phyloP scores from a whole-genome alignment of 2,329 filamentous ascomycete genomes.

The Epichloe bromicola region DNA sequence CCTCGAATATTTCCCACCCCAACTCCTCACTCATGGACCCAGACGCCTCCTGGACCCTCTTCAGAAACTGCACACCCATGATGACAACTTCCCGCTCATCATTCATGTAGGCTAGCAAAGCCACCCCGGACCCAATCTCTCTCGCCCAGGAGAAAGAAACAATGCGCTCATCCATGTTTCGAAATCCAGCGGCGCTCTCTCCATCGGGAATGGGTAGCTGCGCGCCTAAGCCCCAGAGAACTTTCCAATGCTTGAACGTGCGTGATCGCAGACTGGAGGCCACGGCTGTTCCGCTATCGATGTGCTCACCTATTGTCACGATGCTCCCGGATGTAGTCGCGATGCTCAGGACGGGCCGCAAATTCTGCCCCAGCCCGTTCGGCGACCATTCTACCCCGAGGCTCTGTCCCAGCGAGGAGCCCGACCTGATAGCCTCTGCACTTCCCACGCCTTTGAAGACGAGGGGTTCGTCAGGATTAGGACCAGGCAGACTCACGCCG shows the following conservation, averaged over 20 bases:
- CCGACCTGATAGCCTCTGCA: constrained; percentile 33
- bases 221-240: constrained; percentile 43
- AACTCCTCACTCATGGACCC: constrained; percentile 14
- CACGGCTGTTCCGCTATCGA: constrained; percentile 16
- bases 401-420: constrained; percentile 40
- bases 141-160: constrained; percentile 41
- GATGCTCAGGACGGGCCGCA: constrained; percentile 36
- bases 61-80: constrained; percentile 32
- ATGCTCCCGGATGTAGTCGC: constrained; percentile 38
- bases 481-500: constrained; percentile 20
- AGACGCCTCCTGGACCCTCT: constrained; percentile 8
- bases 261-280: constrained; percentile 21
- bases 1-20: constrained; percentile 38
- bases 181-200: constrained; percentile 16
- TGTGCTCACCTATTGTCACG: constrained; percentile 37
- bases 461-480: constrained; percentile 14
- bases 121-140: constrained; percentile 26
- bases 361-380: constrained; percentile 39
- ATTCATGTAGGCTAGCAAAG: constrained; percentile 38
- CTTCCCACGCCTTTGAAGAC: constrained; percentile 30
- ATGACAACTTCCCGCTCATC: constrained; percentile 37
- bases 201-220: constrained; percentile 34
- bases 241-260: constrained; percentile 36
- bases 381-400: constrained; percentile 45
- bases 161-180: constrained; percentile 31